A percentile compares a stretch with the other conserved stretches of the same genome.
Conservation (phyloP, 2,329 filamentous ascomycete species). For the Paraphaeosphaeria sporulosa region DNA sequence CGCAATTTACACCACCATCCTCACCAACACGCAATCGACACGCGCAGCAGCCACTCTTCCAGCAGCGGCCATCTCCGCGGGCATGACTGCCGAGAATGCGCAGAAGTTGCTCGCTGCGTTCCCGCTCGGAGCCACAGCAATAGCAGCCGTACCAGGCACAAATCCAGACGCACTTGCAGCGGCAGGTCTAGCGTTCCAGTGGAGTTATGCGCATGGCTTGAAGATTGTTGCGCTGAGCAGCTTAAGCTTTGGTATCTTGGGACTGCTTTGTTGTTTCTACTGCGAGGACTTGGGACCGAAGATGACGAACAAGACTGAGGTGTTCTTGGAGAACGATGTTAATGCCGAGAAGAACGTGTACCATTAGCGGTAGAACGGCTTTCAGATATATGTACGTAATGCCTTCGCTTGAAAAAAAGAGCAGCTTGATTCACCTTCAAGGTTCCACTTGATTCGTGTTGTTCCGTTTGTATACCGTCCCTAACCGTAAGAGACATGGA, state of each 20-base stretch:
- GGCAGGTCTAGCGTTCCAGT: conserved; percentile 29
- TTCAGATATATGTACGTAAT: not conserved
- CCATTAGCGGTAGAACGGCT: conserved; percentile 16
- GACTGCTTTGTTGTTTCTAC: conserved; percentile 15
- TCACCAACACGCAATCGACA: conserved; percentile 44
- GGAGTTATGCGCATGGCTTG: conserved; percentile 33
- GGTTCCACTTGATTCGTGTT: too few relatives aligned
- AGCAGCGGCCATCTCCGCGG: conserved; percentile 29
- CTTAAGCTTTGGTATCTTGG: conserved; percentile 17
- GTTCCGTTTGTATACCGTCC: too few relatives aligned
- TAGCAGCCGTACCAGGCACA: conserved; percentile 28
- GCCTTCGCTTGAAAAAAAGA: not conserved
- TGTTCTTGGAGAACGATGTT: conserved; percentile 37
- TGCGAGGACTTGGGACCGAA: conserved; percentile 34
- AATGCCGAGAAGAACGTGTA: conserved; percentile 36
- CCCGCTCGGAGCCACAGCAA: conserved; percentile 30
- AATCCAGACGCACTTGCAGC: conserved; percentile 25
- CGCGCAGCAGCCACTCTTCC: conserved; percentile 27
- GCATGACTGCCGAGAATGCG: conserved; percentile 30
- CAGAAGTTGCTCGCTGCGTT: conserved; percentile 31
- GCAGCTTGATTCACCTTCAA: too few relatives aligned
- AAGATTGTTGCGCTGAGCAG: conserved; percentile 31
- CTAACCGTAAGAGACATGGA: too few relatives aligned
- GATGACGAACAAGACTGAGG: conserved; percentile 38
- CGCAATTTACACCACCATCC: conserved; percentile 52